phyloP scores from a whole-genome alignment of 1,139 yeast species.

The Kodamaea suecica region DNA sequence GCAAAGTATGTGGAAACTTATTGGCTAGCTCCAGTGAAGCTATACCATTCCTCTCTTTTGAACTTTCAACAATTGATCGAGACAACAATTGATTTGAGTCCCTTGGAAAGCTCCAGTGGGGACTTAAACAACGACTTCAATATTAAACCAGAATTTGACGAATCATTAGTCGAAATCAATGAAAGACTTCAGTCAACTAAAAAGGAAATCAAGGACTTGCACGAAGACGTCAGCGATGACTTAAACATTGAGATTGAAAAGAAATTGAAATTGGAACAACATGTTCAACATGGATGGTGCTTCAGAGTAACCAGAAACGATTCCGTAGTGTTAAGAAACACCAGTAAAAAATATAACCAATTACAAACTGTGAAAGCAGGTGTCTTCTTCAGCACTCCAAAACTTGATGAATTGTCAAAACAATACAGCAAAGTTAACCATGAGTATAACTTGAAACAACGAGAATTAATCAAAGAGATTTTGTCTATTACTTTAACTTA shows the following conservation, averaged over 20 bases:
- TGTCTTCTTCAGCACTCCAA: conserved; percentile 76
- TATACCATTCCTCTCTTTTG: conserved; percentile 47
- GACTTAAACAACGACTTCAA: conserved; percentile 60
- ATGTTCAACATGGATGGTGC: conserved; percentile 89
- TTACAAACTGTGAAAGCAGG: conserved; percentile 93
- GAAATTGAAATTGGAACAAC: conserved; percentile 84
- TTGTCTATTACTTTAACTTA: conserved; percentile 78
- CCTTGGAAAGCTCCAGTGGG: conserved; percentile 57
- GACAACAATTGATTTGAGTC: conserved; percentile 83
- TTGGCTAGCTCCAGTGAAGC: conserved; percentile 60
- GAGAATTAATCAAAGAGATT: conserved; percentile 76
- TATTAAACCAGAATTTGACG: conserved; percentile 88
- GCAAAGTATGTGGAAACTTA: conserved; percentile 23
- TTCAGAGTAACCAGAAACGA: conserved; percentile 88
- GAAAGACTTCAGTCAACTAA: conserved; percentile 54
- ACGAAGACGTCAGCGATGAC: conserved; percentile 66
- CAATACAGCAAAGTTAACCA: conserved; percentile 57
- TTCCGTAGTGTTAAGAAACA: conserved; percentile 70
- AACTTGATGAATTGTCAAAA: conserved; percentile 56
- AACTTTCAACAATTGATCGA: conserved; percentile 86
- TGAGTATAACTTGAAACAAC: conserved; percentile 72
- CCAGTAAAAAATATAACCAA: conserved; percentile 61
- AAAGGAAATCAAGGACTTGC: conserved; percentile 56
- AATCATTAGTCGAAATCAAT: conserved; percentile 61
- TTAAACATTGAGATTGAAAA: conserved; percentile 79